Conservation (phyloP, 139 green algal species). For the Limnomonas spitsbergensis region DNA sequence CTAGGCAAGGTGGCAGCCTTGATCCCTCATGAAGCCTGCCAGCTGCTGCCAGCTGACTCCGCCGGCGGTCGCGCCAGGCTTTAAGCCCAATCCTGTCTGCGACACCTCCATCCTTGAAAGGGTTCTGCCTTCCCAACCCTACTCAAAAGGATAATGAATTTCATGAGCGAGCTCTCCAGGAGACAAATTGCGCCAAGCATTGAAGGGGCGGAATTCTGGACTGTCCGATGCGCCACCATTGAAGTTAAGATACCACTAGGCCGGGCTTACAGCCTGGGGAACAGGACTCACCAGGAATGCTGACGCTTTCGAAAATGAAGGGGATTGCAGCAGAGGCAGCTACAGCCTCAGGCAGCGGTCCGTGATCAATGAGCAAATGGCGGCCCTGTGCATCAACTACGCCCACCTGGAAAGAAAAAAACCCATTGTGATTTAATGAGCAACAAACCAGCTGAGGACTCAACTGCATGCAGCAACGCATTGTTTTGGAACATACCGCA, state of each 20-base stretch:
- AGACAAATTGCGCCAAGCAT: no score
- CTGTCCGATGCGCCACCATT: not conserved
- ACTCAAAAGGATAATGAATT: not conserved
- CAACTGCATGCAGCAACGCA: no score
- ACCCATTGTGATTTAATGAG: no score
- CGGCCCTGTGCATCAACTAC: slow-evolving; percentile 44
- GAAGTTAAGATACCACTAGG: not conserved
- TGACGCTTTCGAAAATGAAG: slow-evolving; percentile 70
- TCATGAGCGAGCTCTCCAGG: no score
- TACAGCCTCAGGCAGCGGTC: slow-evolving; percentile 78
- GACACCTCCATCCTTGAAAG: slow-evolving; percentile 81
- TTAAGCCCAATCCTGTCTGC: slow-evolving; percentile 71
- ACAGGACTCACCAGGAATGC: slow-evolving; percentile 17
- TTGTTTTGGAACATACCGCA: slow-evolving; percentile 44
- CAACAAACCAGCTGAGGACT: no score
- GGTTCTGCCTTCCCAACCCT: slow-evolving; percentile 24
- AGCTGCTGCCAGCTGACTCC: slow-evolving; percentile 11
- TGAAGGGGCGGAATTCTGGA: no score
- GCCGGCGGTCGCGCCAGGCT: slow-evolving; percentile 60
- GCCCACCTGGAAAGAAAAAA: slow-evolving; percentile 18
- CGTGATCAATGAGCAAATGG: slow-evolving; percentile 72
- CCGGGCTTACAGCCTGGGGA: not conserved
- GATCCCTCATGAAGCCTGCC: not conserved
- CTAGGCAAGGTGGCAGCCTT: slow-evolving; percentile 56
- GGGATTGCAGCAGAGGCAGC: slow-evolving; percentile 84